phyloP scores from a whole-genome alignment of 495 filamentous ascomycete species.

The Aspergillus coremiiformis region DNA sequence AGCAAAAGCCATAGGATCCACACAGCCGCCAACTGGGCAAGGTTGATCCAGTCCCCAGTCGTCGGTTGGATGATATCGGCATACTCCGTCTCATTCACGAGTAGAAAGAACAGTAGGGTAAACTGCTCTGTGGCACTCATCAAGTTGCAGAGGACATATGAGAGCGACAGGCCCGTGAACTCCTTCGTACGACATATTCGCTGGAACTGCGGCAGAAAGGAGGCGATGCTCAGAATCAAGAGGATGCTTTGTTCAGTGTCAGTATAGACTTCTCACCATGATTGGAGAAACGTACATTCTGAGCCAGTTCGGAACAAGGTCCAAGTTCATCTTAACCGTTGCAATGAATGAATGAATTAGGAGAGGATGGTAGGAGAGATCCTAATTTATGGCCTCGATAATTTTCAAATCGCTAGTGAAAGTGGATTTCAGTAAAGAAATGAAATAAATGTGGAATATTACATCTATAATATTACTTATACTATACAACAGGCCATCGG shows the following conservation, averaged over 20 bases:
- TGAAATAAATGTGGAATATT: too few species aligned
- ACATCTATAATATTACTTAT: too few species aligned
- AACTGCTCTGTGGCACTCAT: constrained; percentile 8
- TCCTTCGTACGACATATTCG: not conserved
- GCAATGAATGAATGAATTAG: not conserved
- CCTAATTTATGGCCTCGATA: not conserved
- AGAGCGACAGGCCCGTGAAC: constrained; percentile 20
- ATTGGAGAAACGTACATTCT: not conserved
- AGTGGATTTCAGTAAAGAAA: too few species aligned
- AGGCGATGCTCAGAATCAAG: not conserved
- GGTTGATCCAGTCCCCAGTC: constrained; percentile 7
- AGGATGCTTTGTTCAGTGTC: not conserved
- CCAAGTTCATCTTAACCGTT: not conserved
- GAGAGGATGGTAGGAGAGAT: not conserved
- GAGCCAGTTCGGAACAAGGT: not conserved
- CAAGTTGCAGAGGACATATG: constrained; percentile 6
- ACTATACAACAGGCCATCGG: too few species aligned
- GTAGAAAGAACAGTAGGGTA: not conserved
- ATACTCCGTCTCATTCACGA: not conserved
- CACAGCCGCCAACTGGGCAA: constrained; percentile 2
- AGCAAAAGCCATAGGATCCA: not conserved
- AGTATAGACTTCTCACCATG: not conserved
- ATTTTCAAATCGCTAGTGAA: too few species aligned
- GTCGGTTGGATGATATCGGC: not conserved
- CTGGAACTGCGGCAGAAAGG: constrained; percentile 2